Conservation (phyloP, 768 basidiomycete species). For the Leccinum disarticulatum region DNA sequence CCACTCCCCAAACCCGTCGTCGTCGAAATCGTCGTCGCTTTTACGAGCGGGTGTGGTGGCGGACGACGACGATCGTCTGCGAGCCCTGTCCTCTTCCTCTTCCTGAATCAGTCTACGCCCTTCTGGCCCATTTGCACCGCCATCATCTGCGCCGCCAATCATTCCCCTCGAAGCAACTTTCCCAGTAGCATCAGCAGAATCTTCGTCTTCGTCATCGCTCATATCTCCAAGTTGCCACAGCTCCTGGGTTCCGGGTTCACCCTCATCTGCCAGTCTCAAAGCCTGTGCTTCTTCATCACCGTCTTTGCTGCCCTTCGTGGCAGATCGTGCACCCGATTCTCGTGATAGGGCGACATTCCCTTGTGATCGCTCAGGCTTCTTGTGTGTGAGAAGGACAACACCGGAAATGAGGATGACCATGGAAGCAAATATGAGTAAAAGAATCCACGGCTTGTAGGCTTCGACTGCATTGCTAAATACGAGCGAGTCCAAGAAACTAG, state of each 20-base stretch:
- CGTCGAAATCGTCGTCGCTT: constrained; percentile 18
- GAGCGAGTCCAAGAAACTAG: constrained; percentile 62
- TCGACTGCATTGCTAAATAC: constrained; percentile 84
- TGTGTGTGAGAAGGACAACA: constrained; percentile 90
- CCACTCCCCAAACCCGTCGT: constrained; percentile 39
- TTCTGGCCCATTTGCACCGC: constrained; percentile 26
- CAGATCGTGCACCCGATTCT: constrained; percentile 25
- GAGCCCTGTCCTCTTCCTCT: constrained; percentile 34
- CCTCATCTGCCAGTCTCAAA: constrained; percentile 37
- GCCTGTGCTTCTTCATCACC: constrained; percentile 34
- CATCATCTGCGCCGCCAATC: constrained; percentile 11
- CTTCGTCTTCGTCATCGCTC: constrained; percentile 63
- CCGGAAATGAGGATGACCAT: constrained; percentile 86
- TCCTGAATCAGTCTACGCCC: constrained; percentile 42
- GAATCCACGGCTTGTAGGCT: constrained; percentile 85
- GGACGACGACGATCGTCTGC: constrained; percentile 36
- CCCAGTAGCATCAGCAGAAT: constrained; percentile 38
- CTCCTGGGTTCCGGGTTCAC: constrained; percentile 34
- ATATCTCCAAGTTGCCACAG: constrained; percentile 75
- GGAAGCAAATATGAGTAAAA: constrained; percentile 85
- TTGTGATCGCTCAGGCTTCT: constrained; percentile 67
- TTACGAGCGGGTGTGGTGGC: constrained; percentile 35
- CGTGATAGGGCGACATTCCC: constrained; percentile 30
- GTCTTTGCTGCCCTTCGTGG: constrained; percentile 14
- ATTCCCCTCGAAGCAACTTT: constrained; percentile 24